These are phyloP conservation scores for Kwoniella shivajii DNA, from an alignment of 1,284 basidiomycete species.

Conservation along the genomic window DNA sequence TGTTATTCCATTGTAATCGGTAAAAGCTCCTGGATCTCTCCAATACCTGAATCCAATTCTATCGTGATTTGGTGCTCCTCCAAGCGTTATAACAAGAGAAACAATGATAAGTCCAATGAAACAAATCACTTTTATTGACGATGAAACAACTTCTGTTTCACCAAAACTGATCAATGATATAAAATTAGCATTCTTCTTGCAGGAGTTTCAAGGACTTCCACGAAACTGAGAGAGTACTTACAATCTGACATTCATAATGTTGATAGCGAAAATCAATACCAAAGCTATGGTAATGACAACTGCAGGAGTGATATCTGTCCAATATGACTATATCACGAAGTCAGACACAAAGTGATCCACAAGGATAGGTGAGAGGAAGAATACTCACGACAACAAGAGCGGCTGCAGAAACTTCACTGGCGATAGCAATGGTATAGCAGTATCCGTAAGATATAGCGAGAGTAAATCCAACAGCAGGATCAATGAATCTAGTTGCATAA, in stretches of 20 bases:
- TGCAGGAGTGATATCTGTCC: constrained; percentile 13
- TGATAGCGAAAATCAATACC: constrained; percentile 9
- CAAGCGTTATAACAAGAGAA: constrained; percentile 69
- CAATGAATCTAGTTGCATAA: constrained; percentile 12
- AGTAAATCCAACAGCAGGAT: constrained; percentile 15
- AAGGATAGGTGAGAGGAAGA: not conserved
- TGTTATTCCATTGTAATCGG: constrained; percentile 15
- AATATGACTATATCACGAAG: constrained; percentile 6
- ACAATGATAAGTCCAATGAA: constrained; percentile 57
- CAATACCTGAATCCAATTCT: constrained; percentile 23
- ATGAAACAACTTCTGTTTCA: constrained; percentile 26
- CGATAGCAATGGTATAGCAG: constrained; percentile 13
- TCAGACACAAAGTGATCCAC: no score
- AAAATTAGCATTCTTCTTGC: not conserved
- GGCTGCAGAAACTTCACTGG: constrained; percentile 18
- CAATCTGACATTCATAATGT: constrained; percentile 11
- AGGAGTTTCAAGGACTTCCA: not conserved
- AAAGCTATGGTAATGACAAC: constrained; percentile 11
- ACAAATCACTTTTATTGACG: constrained; percentile 22
- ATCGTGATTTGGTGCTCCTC: constrained; percentile 58
- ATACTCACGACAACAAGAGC: constrained; percentile 16
- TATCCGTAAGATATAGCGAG: constrained; percentile 12
- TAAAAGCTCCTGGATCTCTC: constrained; percentile 22
- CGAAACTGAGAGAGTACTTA: not conserved
- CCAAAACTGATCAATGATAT: not conserved